Evolutionary conservation across 2,329 filamentous ascomycete genomes (phyloP).

Genomic region (Esteya vermicola): DNA sequence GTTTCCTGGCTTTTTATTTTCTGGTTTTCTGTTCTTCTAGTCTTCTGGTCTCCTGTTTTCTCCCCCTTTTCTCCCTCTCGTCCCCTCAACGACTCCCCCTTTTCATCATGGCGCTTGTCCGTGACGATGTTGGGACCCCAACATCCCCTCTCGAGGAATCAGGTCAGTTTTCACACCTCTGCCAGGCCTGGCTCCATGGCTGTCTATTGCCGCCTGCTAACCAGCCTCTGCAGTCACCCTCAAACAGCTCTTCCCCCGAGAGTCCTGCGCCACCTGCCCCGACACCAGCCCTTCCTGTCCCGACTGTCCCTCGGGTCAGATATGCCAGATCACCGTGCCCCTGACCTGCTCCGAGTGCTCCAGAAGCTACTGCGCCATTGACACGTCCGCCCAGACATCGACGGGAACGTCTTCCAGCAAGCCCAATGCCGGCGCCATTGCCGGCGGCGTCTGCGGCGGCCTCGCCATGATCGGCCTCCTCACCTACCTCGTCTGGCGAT

Average conservation of each 20-base stretch:
- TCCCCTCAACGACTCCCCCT: no score
- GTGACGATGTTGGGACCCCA: background rate
- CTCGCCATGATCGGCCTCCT: conserved; percentile 59
- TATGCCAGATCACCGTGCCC: conserved; percentile 31
- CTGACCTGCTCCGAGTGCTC: conserved; percentile 32
- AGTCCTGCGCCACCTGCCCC: conserved; percentile 32
- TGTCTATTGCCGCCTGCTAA: background rate
- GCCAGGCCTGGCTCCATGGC: no score
- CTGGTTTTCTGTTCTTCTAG: no score
- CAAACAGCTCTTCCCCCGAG: conserved; percentile 22
- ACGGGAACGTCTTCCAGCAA: conserved; percentile 8
- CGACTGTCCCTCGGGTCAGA: conserved; percentile 23
- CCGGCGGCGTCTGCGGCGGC: conserved; percentile 80
- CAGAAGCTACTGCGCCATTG: conserved; percentile 28
- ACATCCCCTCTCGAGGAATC: background rate
- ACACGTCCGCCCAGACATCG: conserved; percentile 10
- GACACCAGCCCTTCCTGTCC: conserved; percentile 29
- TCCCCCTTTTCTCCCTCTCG: no score
- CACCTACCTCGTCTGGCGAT: conserved; percentile 75
- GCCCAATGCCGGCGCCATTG: conserved; percentile 71
- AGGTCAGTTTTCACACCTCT: no score
- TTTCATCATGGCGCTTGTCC: no score
- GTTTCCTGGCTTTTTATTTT: no score
- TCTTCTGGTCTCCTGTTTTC: no score
- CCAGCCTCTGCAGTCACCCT: conserved; percentile 9